Base-by-base conservation (phyloP, 2,329 filamentous ascomycete genomes). In the Claviceps capensis region DNA sequence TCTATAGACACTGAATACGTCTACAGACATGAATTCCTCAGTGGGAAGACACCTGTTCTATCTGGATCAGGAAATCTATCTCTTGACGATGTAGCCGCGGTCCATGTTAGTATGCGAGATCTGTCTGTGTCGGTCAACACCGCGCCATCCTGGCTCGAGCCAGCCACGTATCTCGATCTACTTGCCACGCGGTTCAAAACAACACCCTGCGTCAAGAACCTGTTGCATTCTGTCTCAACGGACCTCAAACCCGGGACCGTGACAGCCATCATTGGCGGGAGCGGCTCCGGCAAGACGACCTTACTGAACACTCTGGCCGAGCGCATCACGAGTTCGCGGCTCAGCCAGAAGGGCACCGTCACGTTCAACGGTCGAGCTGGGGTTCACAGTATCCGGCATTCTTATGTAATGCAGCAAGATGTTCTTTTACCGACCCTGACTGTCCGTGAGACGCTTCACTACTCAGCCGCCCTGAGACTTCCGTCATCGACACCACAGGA, bases 351-450 rank as follows among this genome's bases (percentile, higher is more conserved):
- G 3, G 85, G 85, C 0, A 63, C 65, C 3, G 75, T 74, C 0
- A 76, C 73, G 0, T 88, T 86, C 66, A 88, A 87, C 61, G 77
- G 75, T 1, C 65, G 68, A 40, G 58, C 70, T 23, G 74, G 78
- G 1, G 71, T 81, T 4, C 69, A 75, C 26, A 71, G 69, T 52
- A 69, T 83, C 47, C 69, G 82, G 49, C 77, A 82, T 63, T 77
- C 82, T 48, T 86, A 88, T 69, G 84, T 86, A 19, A 85, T 85
- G 74, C 83, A 89, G 62, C 83, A 88, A 58, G 86, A 90, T 60
- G 75, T 88, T 14, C 69, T 90, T 1, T 71, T 88, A 0, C 82
- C 85, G 0, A 84, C 83, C 0, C 67, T 90, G 53, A 90, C 85
- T 0, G 85, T 89, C 11, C 74, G 85, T 40, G 86, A 90, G 63